Base-by-base conservation (phyloP, 75 land plant species). In the Chamaecyparis obtusa region DNA sequence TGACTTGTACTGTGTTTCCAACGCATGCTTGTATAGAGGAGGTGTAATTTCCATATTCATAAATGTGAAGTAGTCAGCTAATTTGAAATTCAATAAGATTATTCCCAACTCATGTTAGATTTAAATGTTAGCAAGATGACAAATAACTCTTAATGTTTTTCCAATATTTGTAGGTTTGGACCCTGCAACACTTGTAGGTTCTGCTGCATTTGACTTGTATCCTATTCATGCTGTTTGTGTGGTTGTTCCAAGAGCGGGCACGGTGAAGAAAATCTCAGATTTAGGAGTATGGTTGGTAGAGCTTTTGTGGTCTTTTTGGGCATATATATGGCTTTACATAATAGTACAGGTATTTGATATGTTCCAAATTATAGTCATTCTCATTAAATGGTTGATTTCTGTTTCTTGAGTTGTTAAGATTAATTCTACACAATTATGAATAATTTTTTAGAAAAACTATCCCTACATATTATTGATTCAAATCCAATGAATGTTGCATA, bases 231-330 rank as follows among this genome's bases (percentile, higher is more conserved):
- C 98, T 37, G 92, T 95, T 46, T 96, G 97, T 87, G 95, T 96
- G 33, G 88, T 95, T 7, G 93, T 95, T 32, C 98, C 98, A 19
- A 93, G 90, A 91, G 90, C 90, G 44, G 97, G 93, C 76, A 87
- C 88, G 6, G 79, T 93, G 87, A 96, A 96, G 85, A 94, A 91
- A 88, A 94, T 96, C 85, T 87, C 94, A 69, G 96, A 96, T 84
- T 54, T 94, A 54, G 97, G 98, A 41, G 98, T 96, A 56, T 95
- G 95, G 94, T 89, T 95, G 32, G 95, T 96, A 10, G 97, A 95
- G 88, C 94, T 96, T 37, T 87, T 91, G 82, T 96, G 98, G 98
- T 96, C 98, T 8, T 94, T 96, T 72, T 96, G 98, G 98, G 98
- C 98, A 69, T 96, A 96, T 86, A 43, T 94, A 19, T 96, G 98